These are phyloP conservation scores for Crithidia thermophila DNA, from an alignment of 208 protist species.

Conservation along the genomic window DNA sequence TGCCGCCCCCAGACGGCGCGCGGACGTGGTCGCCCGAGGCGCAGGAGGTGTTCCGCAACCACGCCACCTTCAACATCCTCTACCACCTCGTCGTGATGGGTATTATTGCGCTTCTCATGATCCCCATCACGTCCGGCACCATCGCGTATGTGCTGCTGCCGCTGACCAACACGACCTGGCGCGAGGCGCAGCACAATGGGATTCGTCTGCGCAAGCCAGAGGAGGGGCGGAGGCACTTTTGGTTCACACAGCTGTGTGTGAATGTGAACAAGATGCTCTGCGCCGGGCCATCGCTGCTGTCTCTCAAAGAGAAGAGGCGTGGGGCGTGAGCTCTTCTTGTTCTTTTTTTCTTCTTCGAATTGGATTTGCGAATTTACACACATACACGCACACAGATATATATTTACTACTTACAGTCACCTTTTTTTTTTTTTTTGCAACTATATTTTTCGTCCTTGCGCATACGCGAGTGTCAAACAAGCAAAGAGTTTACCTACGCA, in stretches of 20 bases:
- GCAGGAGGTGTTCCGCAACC: slow-evolving; percentile 19
- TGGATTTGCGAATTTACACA: too few species aligned
- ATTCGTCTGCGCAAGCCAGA: slow-evolving; percentile 12
- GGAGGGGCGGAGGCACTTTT: background rate
- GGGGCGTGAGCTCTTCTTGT: too few species aligned
- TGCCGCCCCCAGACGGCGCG: slow-evolving; percentile 7
- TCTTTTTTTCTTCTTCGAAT: background rate
- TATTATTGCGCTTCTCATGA: slow-evolving; percentile 24
- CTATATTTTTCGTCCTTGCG: background rate
- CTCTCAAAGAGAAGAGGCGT: background rate
- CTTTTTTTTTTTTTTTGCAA: background rate
- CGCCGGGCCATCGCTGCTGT: slow-evolving; percentile 7
- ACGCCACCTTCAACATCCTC: slow-evolving; percentile 23
- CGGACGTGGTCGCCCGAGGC: slow-evolving; percentile 13
- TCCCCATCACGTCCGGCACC: slow-evolving; percentile 28
- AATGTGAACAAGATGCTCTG: slow-evolving; percentile 22
- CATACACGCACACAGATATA: too few species aligned
- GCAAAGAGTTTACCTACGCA: too few species aligned
- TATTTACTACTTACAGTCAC: too few species aligned
- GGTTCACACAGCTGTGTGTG: slow-evolving; percentile 5
- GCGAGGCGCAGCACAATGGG: slow-evolving; percentile 25
- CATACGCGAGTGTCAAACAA: too few species aligned
- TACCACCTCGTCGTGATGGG: slow-evolving; percentile 27
- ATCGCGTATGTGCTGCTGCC: slow-evolving; percentile 37
- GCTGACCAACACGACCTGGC: slow-evolving; percentile 34